phyloP scores from a whole-genome alignment of 2,329 filamentous ascomycete genomes.

The Neofusicoccum laricinum region DNA sequence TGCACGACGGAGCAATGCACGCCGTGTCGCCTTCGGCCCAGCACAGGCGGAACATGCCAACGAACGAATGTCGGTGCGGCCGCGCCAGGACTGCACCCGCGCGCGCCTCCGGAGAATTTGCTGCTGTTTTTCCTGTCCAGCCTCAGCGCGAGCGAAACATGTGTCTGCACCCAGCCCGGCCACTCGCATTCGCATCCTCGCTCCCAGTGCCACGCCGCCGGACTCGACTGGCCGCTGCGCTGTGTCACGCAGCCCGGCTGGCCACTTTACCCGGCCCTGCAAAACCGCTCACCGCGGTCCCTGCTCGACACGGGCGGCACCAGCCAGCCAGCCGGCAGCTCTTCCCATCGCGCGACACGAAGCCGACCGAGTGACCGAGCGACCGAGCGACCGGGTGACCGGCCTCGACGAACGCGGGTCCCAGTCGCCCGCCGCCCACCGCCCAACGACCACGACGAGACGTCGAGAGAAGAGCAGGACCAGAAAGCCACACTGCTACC shows the following conservation, averaged over 20 bases:
- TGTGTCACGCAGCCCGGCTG: not conserved
- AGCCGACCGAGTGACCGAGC: not conserved
- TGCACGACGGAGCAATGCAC: not conserved
- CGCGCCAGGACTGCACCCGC: too few relatives aligned
- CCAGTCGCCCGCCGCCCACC: too few relatives aligned
- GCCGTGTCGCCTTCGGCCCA: not conserved
- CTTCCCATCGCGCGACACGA: too few relatives aligned
- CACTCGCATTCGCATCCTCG: not conserved
- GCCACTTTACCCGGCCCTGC: not conserved
- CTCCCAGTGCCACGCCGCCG: not conserved
- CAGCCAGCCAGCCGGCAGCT: too few relatives aligned
- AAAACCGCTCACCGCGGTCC: not conserved
- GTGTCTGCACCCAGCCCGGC: not conserved
- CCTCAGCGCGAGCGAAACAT: too few relatives aligned
- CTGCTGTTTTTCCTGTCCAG: not conserved
- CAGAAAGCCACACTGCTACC: conserved; percentile 4
- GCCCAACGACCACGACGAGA: not conserved
- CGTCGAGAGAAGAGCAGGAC: too few relatives aligned
- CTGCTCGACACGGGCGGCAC: too few relatives aligned
- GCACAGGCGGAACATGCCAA: not conserved
- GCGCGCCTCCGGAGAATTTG: conserved; percentile 5
- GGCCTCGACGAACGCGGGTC: not conserved
- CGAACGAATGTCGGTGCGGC: not conserved
- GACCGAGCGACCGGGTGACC: not conserved
- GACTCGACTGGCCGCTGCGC: not conserved